These are phyloP conservation scores for Pseudozyma flocculosa DNA, from an alignment of 1,284 basidiomycete species.

Conservation along the genomic window DNA sequence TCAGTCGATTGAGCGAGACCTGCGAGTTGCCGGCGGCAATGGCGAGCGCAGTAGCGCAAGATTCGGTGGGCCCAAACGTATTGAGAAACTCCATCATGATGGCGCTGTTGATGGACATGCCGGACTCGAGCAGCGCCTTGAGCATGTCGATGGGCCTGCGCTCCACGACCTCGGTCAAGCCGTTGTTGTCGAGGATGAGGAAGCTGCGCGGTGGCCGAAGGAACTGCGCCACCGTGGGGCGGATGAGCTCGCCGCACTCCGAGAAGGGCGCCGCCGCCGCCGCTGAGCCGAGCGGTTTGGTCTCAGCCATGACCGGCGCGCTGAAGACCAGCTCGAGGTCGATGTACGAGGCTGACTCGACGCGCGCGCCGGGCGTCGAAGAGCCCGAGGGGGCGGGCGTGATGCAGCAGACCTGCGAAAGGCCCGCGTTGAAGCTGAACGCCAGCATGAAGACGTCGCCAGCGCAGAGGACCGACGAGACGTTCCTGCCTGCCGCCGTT, in stretches of 20 bases:
- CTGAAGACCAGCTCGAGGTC: slow-evolving; percentile 34
- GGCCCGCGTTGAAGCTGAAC: slow-evolving; percentile 36
- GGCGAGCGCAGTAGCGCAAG: slow-evolving; percentile 85
- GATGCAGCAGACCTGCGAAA: slow-evolving; percentile 34
- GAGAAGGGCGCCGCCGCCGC: slow-evolving; percentile 4
- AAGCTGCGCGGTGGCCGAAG: slow-evolving; percentile 73
- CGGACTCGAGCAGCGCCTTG: slow-evolving; percentile 60
- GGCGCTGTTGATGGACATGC: slow-evolving; percentile 36
- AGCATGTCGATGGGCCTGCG: slow-evolving; percentile 80
- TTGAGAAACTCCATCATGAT: slow-evolving; percentile 54
- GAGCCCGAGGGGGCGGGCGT: slow-evolving; percentile 22
- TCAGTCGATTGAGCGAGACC: slow-evolving; percentile 24
- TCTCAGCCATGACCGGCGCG: slow-evolving; percentile 45
- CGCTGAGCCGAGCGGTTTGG: slow-evolving; percentile 6
- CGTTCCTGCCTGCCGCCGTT: slow-evolving; percentile 15
- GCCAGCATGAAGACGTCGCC: slow-evolving; percentile 39
- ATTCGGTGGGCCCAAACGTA: slow-evolving; percentile 61
- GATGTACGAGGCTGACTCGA: slow-evolving; percentile 37
- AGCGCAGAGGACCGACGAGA: slow-evolving; percentile 34
- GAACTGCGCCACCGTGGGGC: slow-evolving; percentile 79
- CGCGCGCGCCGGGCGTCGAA: slow-evolving; percentile 14
- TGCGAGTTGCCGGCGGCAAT: slow-evolving; percentile 61
- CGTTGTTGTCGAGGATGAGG: slow-evolving; percentile 80
- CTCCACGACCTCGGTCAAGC: slow-evolving; percentile 79
- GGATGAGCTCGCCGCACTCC: slow-evolving; percentile 59